phyloP scores from a whole-genome alignment of 2,329 filamentous ascomycete genomes.

The Aspergillus latus region DNA sequence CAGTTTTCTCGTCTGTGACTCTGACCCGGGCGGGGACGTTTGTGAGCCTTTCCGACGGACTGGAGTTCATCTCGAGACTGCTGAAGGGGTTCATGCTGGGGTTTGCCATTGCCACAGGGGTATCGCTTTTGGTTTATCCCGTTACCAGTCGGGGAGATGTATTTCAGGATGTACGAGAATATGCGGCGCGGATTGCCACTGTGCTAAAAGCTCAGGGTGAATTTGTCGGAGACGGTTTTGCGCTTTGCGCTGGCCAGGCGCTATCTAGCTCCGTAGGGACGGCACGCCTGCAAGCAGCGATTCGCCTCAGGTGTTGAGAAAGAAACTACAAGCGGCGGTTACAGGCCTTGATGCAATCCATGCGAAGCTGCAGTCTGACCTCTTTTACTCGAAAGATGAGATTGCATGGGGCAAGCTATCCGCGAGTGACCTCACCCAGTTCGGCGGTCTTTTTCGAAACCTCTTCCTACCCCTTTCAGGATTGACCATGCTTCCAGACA shows the following conservation, averaged over 20 bases:
- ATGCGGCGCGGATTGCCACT: too few relatives aligned
- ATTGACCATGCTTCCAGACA: slow-evolving; percentile 67
- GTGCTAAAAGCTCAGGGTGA: too few relatives aligned
- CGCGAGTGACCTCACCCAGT: slow-evolving; percentile 62
- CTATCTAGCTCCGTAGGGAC: neutral
- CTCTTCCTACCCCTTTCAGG: slow-evolving; percentile 66
- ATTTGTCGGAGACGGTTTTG: too few relatives aligned
- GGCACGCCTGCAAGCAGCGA: slow-evolving; percentile 7
- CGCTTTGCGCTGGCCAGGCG: too few relatives aligned
- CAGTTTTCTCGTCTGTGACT: slow-evolving; percentile 65
- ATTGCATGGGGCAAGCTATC: slow-evolving; percentile 68
- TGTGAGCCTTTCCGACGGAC: slow-evolving; percentile 25
- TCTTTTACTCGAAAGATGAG: slow-evolving; percentile 71
- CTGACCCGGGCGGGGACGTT: slow-evolving; percentile 56
- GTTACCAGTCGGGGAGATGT: slow-evolving; percentile 47
- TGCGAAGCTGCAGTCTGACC: slow-evolving; percentile 64
- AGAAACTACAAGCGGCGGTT: slow-evolving; percentile 35
- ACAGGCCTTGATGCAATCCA: slow-evolving; percentile 55
- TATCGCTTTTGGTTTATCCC: slow-evolving; percentile 66
- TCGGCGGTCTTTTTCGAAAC: slow-evolving; percentile 59
- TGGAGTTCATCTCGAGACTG: slow-evolving; percentile 48
- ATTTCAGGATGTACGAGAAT: too few relatives aligned
- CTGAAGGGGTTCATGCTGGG: slow-evolving; percentile 64
- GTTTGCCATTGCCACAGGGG: slow-evolving; percentile 61
- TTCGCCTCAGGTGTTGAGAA: slow-evolving; percentile 13